A percentile compares a stretch with the other conserved stretches of the same genome.
These are phyloP conservation scores for Dothideomycetidae sp. DNA, from an alignment of 2,329 filamentous ascomycete genomes.

Conservation along the genomic window DNA sequence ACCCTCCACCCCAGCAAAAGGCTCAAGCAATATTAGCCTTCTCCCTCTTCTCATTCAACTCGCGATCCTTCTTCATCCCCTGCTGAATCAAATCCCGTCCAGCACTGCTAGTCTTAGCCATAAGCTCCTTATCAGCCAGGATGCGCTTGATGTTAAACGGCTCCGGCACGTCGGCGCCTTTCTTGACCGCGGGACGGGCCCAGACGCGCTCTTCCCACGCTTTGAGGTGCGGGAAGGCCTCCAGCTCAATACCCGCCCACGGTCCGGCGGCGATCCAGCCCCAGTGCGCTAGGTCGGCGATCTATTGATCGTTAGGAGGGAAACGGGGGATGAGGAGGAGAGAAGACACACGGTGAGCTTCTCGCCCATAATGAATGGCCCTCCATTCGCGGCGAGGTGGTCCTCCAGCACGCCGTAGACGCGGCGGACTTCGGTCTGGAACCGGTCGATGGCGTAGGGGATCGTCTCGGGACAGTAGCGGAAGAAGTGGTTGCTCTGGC, in stretches of 20 bases:
- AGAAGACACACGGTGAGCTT: constrained; percentile 37
- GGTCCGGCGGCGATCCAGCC: constrained; percentile 55
- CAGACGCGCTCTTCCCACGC: constrained; percentile 63
- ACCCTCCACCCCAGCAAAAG: too few species aligned
- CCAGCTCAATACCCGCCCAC: constrained; percentile 52
- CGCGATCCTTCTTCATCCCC: constrained; percentile 53
- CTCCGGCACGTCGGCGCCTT: constrained; percentile 58
- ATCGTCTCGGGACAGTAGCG: constrained; percentile 74
- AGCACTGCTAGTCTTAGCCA: constrained; percentile 42
- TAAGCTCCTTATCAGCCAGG: constrained; percentile 40
- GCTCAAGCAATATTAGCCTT: too few species aligned
- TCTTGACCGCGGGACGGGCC: constrained; percentile 56
- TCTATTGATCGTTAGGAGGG: constrained; percentile 9
- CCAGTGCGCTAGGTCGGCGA: constrained; percentile 65
- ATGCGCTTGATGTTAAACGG: constrained; percentile 48
- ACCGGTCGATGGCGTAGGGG: constrained; percentile 67
- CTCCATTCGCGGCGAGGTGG: constrained; percentile 39
- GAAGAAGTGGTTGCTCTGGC: constrained; percentile 68
- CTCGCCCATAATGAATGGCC: constrained; percentile 45
- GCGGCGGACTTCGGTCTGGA: constrained; percentile 69
- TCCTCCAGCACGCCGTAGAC: constrained; percentile 66
- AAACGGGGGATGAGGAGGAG: background rate
- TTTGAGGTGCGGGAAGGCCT: constrained; percentile 61
- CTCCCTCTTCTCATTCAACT: constrained; percentile 25
- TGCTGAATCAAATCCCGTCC: constrained; percentile 48